Evolutionary conservation across 2,329 filamentous ascomycete genomes (phyloP).

Genomic region (Colletotrichum zoysiae): DNA sequence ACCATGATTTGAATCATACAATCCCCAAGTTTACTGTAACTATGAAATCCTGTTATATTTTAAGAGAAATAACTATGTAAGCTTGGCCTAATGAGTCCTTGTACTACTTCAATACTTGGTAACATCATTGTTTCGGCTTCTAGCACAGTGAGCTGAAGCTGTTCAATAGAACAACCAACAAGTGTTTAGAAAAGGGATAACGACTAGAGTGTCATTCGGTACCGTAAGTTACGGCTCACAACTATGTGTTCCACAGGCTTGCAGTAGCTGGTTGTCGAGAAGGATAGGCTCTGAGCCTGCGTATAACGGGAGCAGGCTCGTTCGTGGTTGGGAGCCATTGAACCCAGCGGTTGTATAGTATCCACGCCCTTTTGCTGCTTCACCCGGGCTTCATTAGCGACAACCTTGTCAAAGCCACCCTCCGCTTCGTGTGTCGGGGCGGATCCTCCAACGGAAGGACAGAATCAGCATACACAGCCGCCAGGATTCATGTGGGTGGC

Average conservation of each 20-base stretch:
- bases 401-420: no score
- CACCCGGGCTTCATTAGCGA: neutral
- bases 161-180: no score
- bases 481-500: neutral
- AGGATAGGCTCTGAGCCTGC: no score
- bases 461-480: neutral
- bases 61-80: no score
- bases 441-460: neutral
- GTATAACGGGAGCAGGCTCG: neutral
- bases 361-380: neutral
- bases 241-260: neutral
- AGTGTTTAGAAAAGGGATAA: no score
- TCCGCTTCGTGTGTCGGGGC: neutral
- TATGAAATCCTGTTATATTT: no score
- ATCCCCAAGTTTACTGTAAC: no score
- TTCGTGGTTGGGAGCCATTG: neutral
- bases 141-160: no score
- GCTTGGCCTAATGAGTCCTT: no score
- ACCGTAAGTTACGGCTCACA: neutral
- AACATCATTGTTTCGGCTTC: no score
- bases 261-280: neutral
- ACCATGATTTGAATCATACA: neutral
- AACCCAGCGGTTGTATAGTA: neutral
- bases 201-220: neutral
- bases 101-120: no score